Percentiles rank a stretch among this genome's conserved stretches.
These are phyloP conservation scores for Exophiala oligosperma DNA, from an alignment of 2,329 filamentous ascomycete species.

Conservation along the genomic window DNA sequence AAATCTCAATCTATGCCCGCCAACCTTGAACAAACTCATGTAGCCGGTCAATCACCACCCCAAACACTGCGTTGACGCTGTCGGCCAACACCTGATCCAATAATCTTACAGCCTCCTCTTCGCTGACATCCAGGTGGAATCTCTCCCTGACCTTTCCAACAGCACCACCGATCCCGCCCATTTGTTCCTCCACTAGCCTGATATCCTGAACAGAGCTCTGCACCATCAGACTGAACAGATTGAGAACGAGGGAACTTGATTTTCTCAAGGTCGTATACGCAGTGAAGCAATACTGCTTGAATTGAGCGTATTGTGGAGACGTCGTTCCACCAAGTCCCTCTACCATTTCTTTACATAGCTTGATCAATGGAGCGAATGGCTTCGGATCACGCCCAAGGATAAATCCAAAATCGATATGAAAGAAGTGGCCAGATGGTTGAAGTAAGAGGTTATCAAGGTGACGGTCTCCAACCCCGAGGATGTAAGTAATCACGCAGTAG, in stretches of 20 bases:
- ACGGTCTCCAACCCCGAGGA: constrained; percentile 91
- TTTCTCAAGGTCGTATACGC: constrained; percentile 91
- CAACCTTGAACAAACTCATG: constrained; percentile 94
- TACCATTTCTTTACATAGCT: constrained; percentile 96
- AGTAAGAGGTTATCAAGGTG: constrained; percentile 95
- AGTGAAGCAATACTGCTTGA: constrained; percentile 95
- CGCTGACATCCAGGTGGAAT: constrained; percentile 85
- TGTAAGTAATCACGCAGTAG: constrained; percentile 98
- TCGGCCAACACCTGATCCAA: constrained; percentile 90
- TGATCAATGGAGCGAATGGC: constrained; percentile 95
- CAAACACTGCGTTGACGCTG: constrained; percentile 83
- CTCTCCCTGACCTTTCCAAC: constrained; percentile 93
- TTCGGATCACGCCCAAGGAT: constrained; percentile 97
- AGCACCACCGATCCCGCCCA: constrained; percentile 45
- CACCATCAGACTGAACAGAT: constrained; percentile 94
- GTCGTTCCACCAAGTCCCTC: constrained; percentile 91
- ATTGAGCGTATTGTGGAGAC: constrained; percentile 79
- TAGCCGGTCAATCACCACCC: constrained; percentile 90
- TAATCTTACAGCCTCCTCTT: constrained; percentile 87
- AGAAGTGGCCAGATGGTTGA: constrained; percentile 87
- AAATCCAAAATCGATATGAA: constrained; percentile 98
- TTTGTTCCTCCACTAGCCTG: constrained; percentile 82
- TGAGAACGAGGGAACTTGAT: constrained; percentile 85
- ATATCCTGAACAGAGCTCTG: constrained; percentile 98
- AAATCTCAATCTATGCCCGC: constrained; percentile 56